Evolutionary conservation across 257 asterid species (phyloP).

Genomic region (Paulownia fortunei): DNA sequence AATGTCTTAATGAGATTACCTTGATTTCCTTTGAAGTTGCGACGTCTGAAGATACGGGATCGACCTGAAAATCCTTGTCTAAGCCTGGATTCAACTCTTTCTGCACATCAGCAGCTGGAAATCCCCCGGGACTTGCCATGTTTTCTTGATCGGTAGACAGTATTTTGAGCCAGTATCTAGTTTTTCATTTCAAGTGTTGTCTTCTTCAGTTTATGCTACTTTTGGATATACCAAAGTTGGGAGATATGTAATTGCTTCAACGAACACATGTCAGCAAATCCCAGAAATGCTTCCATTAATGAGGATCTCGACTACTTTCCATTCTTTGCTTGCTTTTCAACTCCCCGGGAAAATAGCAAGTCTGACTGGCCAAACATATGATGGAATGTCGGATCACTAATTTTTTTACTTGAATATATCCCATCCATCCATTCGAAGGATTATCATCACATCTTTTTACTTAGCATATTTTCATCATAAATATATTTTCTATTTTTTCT

Average conservation of each 20-base stretch:
- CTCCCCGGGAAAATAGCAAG: conserved; percentile 33
- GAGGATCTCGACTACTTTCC: conserved; percentile 60
- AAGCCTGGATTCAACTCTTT: conserved; percentile 62
- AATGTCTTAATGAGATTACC: conserved; percentile 37
- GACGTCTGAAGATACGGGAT: conserved; percentile 61
- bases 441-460: too few relatives aligned
- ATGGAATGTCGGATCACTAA: too few relatives aligned
- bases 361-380: background rate
- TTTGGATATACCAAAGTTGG: conserved; percentile 12
- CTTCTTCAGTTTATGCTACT: background rate
- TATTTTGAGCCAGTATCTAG: background rate
- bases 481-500: too few relatives aligned
- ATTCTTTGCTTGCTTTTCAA: conserved; percentile 20
- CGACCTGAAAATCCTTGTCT: conserved; percentile 56
- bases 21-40: conserved; percentile 47
- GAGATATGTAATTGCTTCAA: conserved; percentile 35
- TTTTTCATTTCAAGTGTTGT: background rate
- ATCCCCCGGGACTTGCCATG: conserved; percentile 55
- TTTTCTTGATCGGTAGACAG: background rate
- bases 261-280: conserved; percentile 53
- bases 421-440: too few relatives aligned
- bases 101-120: conserved; percentile 67
- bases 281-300: conserved; percentile 46
- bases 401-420: too few relatives aligned
- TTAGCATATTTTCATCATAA: too few relatives aligned